Percentiles rank a stretch among this genome's conserved stretches.
These are phyloP conservation scores for Phytopythium boreale DNA, from an alignment of 352 stramenopile genomes.

Conservation along the genomic window DNA sequence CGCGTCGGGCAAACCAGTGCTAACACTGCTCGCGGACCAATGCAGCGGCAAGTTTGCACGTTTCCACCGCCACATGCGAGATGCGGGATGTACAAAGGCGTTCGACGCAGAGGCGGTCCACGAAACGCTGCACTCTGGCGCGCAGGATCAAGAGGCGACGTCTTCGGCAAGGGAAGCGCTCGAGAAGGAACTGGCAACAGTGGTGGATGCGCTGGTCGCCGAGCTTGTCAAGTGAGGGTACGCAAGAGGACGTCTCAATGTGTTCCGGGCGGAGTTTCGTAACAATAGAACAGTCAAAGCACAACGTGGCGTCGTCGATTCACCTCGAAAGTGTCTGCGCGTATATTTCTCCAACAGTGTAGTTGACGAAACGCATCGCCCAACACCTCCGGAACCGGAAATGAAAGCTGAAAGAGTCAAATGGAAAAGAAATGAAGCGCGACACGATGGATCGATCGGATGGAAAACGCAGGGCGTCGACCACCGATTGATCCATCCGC, in stretches of 20 bases:
- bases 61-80: slow-evolving; percentile 46
- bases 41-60: slow-evolving; percentile 46
- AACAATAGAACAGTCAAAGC: neutral
- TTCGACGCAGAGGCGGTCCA: slow-evolving; percentile 20
- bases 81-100: slow-evolving; percentile 21
- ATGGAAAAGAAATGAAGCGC: neutral
- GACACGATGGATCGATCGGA: neutral
- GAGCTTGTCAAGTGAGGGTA: neutral
- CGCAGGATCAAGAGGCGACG: neutral
- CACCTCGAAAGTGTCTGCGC: neutral
- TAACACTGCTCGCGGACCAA: slow-evolving; percentile 40
- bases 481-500: neutral
- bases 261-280: too few species aligned
- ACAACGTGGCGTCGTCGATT: neutral
- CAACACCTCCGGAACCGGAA: neutral
- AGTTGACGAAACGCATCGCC: neutral
- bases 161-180: slow-evolving; percentile 14
- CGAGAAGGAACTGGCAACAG: slow-evolving; percentile 35
- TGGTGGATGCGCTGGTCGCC: slow-evolving; percentile 21
- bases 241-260: too few species aligned
- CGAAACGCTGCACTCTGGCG: neutral
- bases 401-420: neutral
- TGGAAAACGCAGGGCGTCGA: neutral
- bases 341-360: neutral
- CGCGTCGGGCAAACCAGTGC: slow-evolving; percentile 46